Conservation (phyloP, 2,329 filamentous ascomycete species). For the Xylaria sp. region DNA sequence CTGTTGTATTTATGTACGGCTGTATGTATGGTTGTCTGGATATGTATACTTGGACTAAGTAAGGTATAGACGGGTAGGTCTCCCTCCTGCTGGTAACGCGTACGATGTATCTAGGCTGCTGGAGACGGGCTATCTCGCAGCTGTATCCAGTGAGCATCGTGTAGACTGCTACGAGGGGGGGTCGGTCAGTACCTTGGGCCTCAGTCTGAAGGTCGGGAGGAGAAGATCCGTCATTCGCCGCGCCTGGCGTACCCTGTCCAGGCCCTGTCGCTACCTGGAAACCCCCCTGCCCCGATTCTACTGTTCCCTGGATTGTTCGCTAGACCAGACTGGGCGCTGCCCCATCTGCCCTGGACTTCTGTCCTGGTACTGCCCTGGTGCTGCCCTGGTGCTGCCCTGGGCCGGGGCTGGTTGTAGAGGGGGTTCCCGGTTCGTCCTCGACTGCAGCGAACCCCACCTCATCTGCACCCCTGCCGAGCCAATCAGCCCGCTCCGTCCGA, state of each 20-base stretch:
- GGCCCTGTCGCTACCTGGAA: too few relatives aligned
- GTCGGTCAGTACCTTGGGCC: background rate
- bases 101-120: too few relatives aligned
- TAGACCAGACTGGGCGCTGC: background rate
- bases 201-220: background rate
- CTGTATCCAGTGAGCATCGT: too few relatives aligned
- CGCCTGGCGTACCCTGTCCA: background rate
- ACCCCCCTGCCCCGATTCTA: background rate
- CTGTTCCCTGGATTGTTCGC: background rate
- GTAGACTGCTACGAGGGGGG: too few relatives aligned
- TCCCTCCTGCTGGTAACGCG: background rate
- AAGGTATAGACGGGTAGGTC: background rate
- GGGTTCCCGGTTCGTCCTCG: background rate
- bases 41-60: too few relatives aligned
- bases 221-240: background rate
- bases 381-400: too few relatives aligned
- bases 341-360: too few relatives aligned
- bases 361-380: too few relatives aligned
- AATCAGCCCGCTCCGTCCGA: background rate
- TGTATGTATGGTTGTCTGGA: too few relatives aligned
- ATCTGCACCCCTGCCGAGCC: conserved; percentile 3
- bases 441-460: conserved; percentile 7
- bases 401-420: background rate
- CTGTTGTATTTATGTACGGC: too few relatives aligned
- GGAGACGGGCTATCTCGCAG: too few relatives aligned